phyloP scores from a whole-genome alignment of 2,329 filamentous ascomycete species.

The Apiospora pterosperma region DNA sequence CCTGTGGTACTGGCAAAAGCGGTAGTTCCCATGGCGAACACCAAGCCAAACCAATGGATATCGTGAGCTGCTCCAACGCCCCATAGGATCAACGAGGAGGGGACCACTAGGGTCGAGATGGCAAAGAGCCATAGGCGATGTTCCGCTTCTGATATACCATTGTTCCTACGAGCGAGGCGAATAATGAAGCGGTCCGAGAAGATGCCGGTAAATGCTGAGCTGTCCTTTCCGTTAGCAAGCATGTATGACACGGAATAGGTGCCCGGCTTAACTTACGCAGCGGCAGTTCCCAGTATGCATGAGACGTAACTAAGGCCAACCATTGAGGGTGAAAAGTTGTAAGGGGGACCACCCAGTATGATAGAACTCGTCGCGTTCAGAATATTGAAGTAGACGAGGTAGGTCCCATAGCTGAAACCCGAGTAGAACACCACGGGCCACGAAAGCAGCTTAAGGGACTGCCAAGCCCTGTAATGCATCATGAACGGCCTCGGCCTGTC shows the following conservation, averaged over 20 bases:
- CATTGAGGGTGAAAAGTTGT: slow-evolving; percentile 35
- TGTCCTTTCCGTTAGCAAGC: slow-evolving; percentile 1
- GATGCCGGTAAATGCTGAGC: slow-evolving; percentile 27
- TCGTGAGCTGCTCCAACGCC: slow-evolving; percentile 30
- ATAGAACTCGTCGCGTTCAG: slow-evolving; percentile 41
- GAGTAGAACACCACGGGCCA: slow-evolving; percentile 41
- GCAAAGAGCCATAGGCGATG: slow-evolving; percentile 38
- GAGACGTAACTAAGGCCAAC: slow-evolving; percentile 36
- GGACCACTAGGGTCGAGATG: slow-evolving; percentile 23
- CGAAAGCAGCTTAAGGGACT: slow-evolving; percentile 31
- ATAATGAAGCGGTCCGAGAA: slow-evolving; percentile 36
- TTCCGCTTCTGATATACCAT: slow-evolving; percentile 38
- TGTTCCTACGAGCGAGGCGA: slow-evolving; percentile 34
- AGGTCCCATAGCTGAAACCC: slow-evolving; percentile 39
- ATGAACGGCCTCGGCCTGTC: slow-evolving; percentile 36
- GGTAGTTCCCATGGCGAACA: slow-evolving; percentile 36
- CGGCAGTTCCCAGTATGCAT: slow-evolving; percentile 29
- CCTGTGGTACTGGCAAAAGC: slow-evolving; percentile 32
- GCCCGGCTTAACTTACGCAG: slow-evolving; percentile 18
- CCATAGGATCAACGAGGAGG: slow-evolving; percentile 24
- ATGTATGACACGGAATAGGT: too few relatives aligned
- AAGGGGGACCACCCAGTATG: slow-evolving; percentile 33
- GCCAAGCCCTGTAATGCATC: slow-evolving; percentile 35
- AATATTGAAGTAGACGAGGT: slow-evolving; percentile 40
- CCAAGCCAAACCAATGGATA: slow-evolving; percentile 39